Percentiles rank a stretch among this genome's conserved stretches.
phyloP scores from a whole-genome alignment of 108 stramenopile genomes.

The Poteriospumella lacustris region DNA sequence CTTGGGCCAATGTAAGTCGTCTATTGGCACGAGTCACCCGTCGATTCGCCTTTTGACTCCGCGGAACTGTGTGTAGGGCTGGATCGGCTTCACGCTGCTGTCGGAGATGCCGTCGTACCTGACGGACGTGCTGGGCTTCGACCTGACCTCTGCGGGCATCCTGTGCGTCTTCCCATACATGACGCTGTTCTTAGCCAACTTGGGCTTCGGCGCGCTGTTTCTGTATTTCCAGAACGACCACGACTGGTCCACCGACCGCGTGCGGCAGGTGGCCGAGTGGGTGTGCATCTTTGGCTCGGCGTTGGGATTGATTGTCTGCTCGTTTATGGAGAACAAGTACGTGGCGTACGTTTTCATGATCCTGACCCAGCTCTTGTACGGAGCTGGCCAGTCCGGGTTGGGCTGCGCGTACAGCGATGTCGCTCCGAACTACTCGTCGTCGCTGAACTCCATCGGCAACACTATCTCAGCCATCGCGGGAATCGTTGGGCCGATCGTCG shows the following conservation, averaged over 20 bases:
- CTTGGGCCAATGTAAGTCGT: slow-evolving; percentile 3
- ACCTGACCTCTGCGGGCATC: background rate
- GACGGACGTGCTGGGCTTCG: slow-evolving; percentile 23
- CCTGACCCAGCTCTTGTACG: background rate
- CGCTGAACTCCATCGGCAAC: slow-evolving; percentile 14
- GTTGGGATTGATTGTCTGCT: background rate
- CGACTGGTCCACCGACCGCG: background rate
- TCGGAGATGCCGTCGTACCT: slow-evolving; percentile 24
- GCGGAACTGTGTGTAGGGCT: background rate
- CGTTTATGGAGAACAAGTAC: background rate
- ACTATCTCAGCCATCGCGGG: slow-evolving; percentile 23
- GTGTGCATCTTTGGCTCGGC: background rate
- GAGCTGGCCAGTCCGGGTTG: slow-evolving; percentile 3
- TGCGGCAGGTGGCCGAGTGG: background rate
- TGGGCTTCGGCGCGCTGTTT: background rate
- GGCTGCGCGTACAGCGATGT: slow-evolving; percentile 19
- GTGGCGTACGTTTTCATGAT: background rate
- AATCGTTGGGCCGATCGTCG: slow-evolving; percentile 18
- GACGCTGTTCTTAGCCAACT: background rate
- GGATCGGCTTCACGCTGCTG: background rate
- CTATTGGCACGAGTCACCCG: no score
- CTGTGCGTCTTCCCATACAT: slow-evolving; percentile 18
- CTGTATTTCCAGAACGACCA: background rate
- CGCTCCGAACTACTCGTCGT: slow-evolving; percentile 15
- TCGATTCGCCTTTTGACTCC: no score